Evolutionary conservation across 1,284 basidiomycete genomes (phyloP), one percentile per base, ranked within the genome.

Genomic region (Heterobasidion occidentale): DNA sequence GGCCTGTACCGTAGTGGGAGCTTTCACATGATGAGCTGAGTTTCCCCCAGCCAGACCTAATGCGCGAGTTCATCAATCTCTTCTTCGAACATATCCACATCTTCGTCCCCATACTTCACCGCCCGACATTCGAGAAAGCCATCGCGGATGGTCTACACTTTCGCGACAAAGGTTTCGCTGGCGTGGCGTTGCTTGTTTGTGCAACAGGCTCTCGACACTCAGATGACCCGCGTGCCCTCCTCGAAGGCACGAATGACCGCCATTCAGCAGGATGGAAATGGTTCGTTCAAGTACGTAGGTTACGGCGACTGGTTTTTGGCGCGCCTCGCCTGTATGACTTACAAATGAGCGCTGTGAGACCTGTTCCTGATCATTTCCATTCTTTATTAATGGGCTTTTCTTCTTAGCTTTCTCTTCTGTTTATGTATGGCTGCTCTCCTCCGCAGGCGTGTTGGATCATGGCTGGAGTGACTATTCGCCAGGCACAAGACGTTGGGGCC

Each of bases 251-350:
- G 52, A 68, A 64, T 68, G 68, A 67, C 15, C 64, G 65, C 52
- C 80, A 82, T 60, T 86, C 86, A 0, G 74, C 78, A 1, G 90
- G 90, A 2, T 92, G 88, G 88, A 83, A 81, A 61, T 92, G 79
- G 71, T 86, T 90, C 60, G 74, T 80, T 38, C 84, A 88, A 56
- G 78, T 90, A 0, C 75, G 84, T 59, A 61, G 78, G 12, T 63
- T 80, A 56, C 74, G 77, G 36, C 76, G 75, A 58, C 72, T 73
- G 2, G 67, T 82, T 51, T 67, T 85, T 46, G 71, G 76, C 15
- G 80, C 82, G 0, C 80, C 87, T 3, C 78, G 76, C 52, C 67
- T 94, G n/a, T 86, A 83, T 60, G 90, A 93, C 65, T 72, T 94
- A 11, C 91, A 93, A 67, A 74, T 78, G 1, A 79, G 80, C 58